Base-by-base conservation (phyloP, 2,329 filamentous ascomycete species). In the Macrophomina tecta region DNA sequence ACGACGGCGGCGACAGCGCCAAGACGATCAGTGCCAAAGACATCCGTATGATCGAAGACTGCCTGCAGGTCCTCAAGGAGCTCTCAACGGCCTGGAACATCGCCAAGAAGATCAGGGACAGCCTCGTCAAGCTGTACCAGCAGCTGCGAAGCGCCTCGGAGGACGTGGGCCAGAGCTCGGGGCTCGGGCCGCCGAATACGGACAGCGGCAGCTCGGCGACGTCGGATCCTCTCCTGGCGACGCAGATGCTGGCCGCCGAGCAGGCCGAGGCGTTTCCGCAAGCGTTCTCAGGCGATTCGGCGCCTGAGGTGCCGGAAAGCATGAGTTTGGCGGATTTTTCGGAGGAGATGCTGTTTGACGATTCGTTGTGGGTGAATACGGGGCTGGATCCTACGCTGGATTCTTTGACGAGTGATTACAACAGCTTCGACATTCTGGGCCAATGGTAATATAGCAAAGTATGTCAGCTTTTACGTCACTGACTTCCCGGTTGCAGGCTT, bases 61-160 rank as follows among this genome's bases (percentile, higher is more conserved):
- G 60, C 48, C 45, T 63, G 3, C 45, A 63, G 60, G 34, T 63
- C 1, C 23, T 63, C 45, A 16, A 63, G 14, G 60, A 63, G 30
- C 60, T 63, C n/a, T 38, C 60, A 6, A 32, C 34, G 4, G 28
- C 60, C 1, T 63, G 60, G 60, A 23, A 63, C 23, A 49, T 51
- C 8, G 45, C 60, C 3, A 49, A 28, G 16, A 18, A 45, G 60
- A 49, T 63, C 9, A 11, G 60, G 14, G 11, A 30, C 45, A 63
- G 34, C 30, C 60, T 63, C 28, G 11, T 38, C 16, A 51, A 28
- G 32, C 60, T 63, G 5, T 51, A 63, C 16, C 30, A 32, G 11
- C 30, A 51, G 30, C 60, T 51, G 11, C 30, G 28, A 18, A n/a
- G 8, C 23, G 18, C n/a, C 8, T 1, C n/a, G 6, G 53, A 58